Conservation (phyloP, 1,139 yeast species). For the Yamadazyma diospyri region DNA sequence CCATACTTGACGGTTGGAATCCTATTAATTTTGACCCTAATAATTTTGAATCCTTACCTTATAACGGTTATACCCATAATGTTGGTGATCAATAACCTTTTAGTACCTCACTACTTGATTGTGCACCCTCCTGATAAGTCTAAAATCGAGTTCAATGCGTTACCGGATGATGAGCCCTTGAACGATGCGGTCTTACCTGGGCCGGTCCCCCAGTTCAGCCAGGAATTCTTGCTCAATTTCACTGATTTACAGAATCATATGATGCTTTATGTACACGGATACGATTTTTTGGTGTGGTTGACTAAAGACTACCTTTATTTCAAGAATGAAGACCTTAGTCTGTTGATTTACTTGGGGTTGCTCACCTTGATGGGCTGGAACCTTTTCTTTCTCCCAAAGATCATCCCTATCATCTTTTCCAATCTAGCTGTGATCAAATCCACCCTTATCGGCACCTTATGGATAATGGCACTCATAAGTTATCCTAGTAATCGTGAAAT, state of each 20-base stretch:
- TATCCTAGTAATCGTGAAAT: constrained; percentile 55
- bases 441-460: constrained; percentile 36
- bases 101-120: constrained; percentile 67
- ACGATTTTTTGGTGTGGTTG: constrained; percentile 52
- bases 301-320: constrained; percentile 62
- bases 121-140: constrained; percentile 37
- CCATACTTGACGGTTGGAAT: constrained; percentile 62
- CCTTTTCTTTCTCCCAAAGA: constrained; percentile 29
- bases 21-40: constrained; percentile 51
- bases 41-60: constrained; percentile 61
- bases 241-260: constrained; percentile 85
- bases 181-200: constrained; percentile 51
- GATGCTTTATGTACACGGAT: constrained; percentile 61
- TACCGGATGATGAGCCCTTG: constrained; percentile 56
- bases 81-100: constrained; percentile 48
- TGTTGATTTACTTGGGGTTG: constrained; percentile 42
- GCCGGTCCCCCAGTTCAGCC: constrained; percentile 76
- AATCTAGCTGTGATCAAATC: constrained; percentile 24
- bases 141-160: constrained; percentile 36
- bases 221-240: constrained; percentile 73
- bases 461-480: constrained; percentile 46
- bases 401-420: constrained; percentile 24
- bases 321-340: constrained; percentile 60
- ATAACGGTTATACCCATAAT: constrained; percentile 53
- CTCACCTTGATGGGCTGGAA: constrained; percentile 26